A percentile compares a stretch with the other conserved stretches of the same genome.
phyloP scores from a whole-genome alignment of 2,329 filamentous ascomycete genomes.

The Aspergillus flavus region DNA sequence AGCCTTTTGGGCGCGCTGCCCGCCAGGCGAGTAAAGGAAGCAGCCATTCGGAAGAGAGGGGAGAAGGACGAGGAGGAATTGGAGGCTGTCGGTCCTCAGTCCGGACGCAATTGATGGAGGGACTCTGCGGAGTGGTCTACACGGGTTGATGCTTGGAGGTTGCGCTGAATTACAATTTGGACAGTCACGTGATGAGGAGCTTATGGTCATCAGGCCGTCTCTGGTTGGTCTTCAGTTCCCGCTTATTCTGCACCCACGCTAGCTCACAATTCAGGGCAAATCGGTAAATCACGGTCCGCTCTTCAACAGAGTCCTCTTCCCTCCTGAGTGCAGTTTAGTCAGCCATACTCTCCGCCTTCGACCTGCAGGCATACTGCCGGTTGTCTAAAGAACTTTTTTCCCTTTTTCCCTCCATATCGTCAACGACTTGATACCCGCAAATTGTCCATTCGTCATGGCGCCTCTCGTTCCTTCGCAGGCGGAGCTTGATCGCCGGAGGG shows the following conservation, averaged over 20 bases:
- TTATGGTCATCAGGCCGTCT: constrained; percentile 38
- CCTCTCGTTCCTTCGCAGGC: constrained; percentile 45
- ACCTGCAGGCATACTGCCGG: constrained; percentile 31
- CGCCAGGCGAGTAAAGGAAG: constrained; percentile 62
- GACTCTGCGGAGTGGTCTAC: constrained; percentile 34
- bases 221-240: constrained; percentile 32
- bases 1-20: constrained; percentile 62
- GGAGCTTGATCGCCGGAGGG: constrained; percentile 48
- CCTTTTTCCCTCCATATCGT: constrained; percentile 32
- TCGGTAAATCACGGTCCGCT: background rate
- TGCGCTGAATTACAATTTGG: constrained; percentile 39
- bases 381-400: constrained; percentile 36
- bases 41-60: constrained; percentile 55
- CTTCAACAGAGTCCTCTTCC: background rate
- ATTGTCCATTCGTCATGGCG: constrained; percentile 38
- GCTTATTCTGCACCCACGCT: constrained; percentile 23
- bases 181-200: constrained; percentile 36
- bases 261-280: background rate
- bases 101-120: constrained; percentile 41
- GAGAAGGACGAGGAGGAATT: constrained; percentile 23
- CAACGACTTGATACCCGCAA: constrained; percentile 22
- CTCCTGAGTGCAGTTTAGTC: constrained; percentile 22
- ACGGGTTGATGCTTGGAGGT: constrained; percentile 33
- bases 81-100: constrained; percentile 36
- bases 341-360: constrained; percentile 25